Evolutionary conservation across 2,329 filamentous ascomycete species (phyloP).

Genomic region (Aureobasidium pullulans): DNA sequence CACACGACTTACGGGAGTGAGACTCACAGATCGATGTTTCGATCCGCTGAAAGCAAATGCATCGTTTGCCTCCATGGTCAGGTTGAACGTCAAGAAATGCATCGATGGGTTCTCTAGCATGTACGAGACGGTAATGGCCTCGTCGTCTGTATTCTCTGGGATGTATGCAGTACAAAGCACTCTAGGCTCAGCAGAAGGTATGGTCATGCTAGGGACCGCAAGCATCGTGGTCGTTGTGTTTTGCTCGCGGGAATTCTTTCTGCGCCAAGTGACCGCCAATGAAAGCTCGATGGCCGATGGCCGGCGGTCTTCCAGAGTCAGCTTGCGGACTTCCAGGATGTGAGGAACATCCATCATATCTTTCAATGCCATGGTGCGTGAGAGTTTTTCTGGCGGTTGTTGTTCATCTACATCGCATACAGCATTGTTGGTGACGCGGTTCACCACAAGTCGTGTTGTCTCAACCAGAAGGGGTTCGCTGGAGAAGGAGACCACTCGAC

Average conservation of each 20-base stretch:
- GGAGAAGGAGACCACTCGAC: slow-evolving; percentile 68
- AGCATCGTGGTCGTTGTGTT: slow-evolving; percentile 54
- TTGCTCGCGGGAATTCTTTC: slow-evolving; percentile 35
- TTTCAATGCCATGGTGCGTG: neutral
- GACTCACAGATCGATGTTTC: slow-evolving; percentile 70
- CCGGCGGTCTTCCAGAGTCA: slow-evolving; percentile 72
- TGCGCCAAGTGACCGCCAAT: slow-evolving; percentile 71
- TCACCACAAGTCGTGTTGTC: slow-evolving; percentile 56
- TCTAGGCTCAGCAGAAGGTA: slow-evolving; percentile 78
- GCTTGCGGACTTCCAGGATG: slow-evolving; percentile 65
- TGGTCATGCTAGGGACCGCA: slow-evolving; percentile 68
- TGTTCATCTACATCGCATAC: slow-evolving; percentile 37
- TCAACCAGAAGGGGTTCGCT: slow-evolving; percentile 54
- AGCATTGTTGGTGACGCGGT: slow-evolving; percentile 55
- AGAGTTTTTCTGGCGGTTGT: neutral
- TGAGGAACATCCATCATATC: slow-evolving; percentile 58
- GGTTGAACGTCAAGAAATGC: slow-evolving; percentile 88
- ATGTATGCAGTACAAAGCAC: slow-evolving; percentile 53
- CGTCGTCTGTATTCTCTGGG: slow-evolving; percentile 17
- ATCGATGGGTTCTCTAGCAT: slow-evolving; percentile 89
- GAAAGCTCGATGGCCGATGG: slow-evolving; percentile 67
- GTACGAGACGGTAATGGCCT: slow-evolving; percentile 37
- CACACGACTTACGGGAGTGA: slow-evolving; percentile 74
- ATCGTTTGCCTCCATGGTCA: slow-evolving; percentile 87
- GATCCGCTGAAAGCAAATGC: slow-evolving; percentile 88